Evolutionary conservation across 2,329 filamentous ascomycete species (phyloP), one percentile per base, ranked within the genome.

Genomic region (Myriosclerotinia curreyana): DNA sequence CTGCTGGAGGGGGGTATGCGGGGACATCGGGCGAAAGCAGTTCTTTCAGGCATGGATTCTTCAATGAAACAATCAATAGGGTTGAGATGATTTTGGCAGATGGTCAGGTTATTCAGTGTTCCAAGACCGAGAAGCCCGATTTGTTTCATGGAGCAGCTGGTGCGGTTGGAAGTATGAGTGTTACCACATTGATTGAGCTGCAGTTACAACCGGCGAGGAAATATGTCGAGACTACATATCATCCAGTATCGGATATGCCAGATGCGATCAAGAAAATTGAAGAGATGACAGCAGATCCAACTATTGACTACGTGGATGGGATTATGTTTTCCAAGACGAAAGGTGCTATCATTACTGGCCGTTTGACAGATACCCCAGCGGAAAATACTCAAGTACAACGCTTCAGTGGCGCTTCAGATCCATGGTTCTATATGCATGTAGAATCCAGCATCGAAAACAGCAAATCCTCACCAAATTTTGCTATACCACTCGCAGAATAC

Each of bases 21-120:
- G 87, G 87, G 1, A 88, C 86, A 0, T 82, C 83, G 0, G 87
- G 86, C 2, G 87, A 90, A 72, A 89, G 85, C 72, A 85, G 82
- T 66, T 87, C 84, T 0, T 90, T 88, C 73, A 81, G 80, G 15
- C 80, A 87, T 70, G 87, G 88, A 0, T 83, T 87, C 66, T 90
- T 90, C 71, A 86, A 90, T 61, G 75, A 81, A 15, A 88, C 82
- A 0, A 78, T 90, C 31, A 82, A 81, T 58, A 81, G 78, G 66
- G 81, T 88, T 17, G 86, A 90, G 72, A 84, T 90, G 55, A 80
- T 90, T 1, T 75, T 88, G 9, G 82, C 81, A 0, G 82, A 84
- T 68, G 86, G 86, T 1, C 78, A 83, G 1, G 70, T 86, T 5
- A 74, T 83, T 0, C 79, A 69, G 38, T 80, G 82, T 0, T 84